Evolutionary conservation across 1,139 yeast species (phyloP).

Genomic region (Pichia cactophila): DNA sequence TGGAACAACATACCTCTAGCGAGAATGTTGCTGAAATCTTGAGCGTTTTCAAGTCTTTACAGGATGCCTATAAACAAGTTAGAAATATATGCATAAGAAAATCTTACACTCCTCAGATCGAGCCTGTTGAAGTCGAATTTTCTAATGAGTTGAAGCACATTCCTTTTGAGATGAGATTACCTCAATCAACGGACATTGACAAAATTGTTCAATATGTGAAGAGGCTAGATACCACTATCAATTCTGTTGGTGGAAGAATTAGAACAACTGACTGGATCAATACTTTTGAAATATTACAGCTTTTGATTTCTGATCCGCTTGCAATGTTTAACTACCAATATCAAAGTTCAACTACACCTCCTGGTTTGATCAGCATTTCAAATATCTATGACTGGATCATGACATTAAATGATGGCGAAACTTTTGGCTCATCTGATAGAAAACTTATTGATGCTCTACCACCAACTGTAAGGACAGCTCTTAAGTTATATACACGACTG

Average conservation of each 20-base stretch:
- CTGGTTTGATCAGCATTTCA: slow-evolving; percentile 54
- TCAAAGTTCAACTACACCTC: slow-evolving; percentile 36
- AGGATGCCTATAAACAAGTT: slow-evolving; percentile 52
- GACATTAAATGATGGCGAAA: slow-evolving; percentile 39
- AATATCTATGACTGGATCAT: slow-evolving; percentile 69
- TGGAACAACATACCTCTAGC: slow-evolving; percentile 20
- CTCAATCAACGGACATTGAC: slow-evolving; percentile 28
- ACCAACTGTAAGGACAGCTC: slow-evolving; percentile 55
- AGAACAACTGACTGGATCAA: slow-evolving; percentile 74
- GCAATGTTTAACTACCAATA: slow-evolving; percentile 54
- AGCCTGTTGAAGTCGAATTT: slow-evolving; percentile 18
- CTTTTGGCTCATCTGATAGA: slow-evolving; percentile 28
- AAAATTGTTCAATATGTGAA: slow-evolving; percentile 53
- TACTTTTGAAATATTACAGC: slow-evolving; percentile 68
- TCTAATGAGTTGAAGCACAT: slow-evolving; percentile 19
- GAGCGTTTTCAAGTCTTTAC: slow-evolving; percentile 9
- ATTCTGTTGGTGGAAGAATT: slow-evolving; percentile 52
- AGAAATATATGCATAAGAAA: slow-evolving; percentile 71
- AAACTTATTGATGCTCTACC: slow-evolving; percentile 55
- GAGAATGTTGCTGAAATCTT: slow-evolving; percentile 10
- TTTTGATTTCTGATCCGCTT: slow-evolving; percentile 43
- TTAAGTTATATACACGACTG: slow-evolving; percentile 62
- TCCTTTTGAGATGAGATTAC: slow-evolving; percentile 23
- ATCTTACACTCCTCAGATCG: slow-evolving; percentile 62
- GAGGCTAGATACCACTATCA: slow-evolving; percentile 56